Base-by-base conservation (phyloP, 2,329 filamentous ascomycete species). In the Monosporascus sp. region DNA sequence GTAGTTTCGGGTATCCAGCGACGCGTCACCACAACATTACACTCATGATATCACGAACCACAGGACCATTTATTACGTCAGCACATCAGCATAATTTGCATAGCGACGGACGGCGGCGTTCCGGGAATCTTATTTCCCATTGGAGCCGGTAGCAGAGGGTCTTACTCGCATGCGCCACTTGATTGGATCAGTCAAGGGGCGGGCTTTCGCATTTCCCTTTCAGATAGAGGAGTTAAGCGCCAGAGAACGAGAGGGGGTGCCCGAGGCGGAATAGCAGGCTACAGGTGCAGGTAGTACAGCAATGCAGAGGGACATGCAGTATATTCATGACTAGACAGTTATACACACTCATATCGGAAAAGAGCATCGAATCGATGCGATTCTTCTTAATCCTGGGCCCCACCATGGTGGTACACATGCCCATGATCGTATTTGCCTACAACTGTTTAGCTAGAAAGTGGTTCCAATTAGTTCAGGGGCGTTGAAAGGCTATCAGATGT, bases 31-130 rank as follows among this genome's bases (percentile, higher is more conserved):
- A 46, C 24, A 31, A 46, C 43, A 24, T 5, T n/a, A 26, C 43
- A 26, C 20, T 31, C 27, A 31, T 4, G 11, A 46, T 19, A 46
- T 46, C 24, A 46, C 43, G 43, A 46, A 46, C 11, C 24, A 46
- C 43, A 27, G 48, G 41, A 20, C 44, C 49, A 43, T 55, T 54
- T 54, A 47, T 36, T 52, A 51, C 26, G 50, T 57, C 51, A 22
- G 34, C 58, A 60, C 56, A 64, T 56, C 20, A 27, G 20, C 31
- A 31, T 20, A 46, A 61, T 51, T 64, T 67, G 66, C 66, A 69
- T 69, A 67, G 66, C 66, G 59, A 62, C 59, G 64, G 63, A 55
- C 55, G 48, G 47, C 55, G 65, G 65, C 64, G 65, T 68, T 62
- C 46, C 45, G 47, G 24, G 61, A 59, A 58, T 60, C 53, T 62